These are phyloP conservation scores for Hydnum rufescens DNA, from an alignment of 768 basidiomycete genomes.

Conservation along the genomic window DNA sequence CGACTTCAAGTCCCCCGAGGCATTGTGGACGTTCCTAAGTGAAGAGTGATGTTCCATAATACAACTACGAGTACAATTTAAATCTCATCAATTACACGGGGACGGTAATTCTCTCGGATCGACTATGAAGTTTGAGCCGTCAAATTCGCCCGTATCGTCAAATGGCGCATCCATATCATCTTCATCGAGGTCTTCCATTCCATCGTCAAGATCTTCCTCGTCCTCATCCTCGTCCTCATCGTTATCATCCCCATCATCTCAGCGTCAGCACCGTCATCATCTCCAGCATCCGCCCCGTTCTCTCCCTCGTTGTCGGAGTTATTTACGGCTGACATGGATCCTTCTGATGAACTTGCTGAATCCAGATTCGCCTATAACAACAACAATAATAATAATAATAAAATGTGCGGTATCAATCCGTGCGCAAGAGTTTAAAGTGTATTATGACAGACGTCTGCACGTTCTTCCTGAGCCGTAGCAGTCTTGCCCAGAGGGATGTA, in stretches of 20 bases:
- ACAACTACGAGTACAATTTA: not conserved
- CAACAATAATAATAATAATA: not conserved
- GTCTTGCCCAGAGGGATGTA: slow-evolving; percentile 8
- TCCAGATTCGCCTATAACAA: slow-evolving; percentile 1
- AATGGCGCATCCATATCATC: slow-evolving; percentile 5
- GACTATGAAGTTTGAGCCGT: not conserved
- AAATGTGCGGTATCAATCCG: not conserved
- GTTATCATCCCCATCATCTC: slow-evolving; percentile 8
- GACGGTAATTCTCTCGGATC: not conserved
- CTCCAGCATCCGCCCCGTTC: slow-evolving; percentile 1
- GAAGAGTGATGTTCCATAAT: slow-evolving; percentile 12
- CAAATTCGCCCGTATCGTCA: not conserved
- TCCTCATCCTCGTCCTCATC: slow-evolving; percentile 8
- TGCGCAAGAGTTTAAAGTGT: too few relatives aligned
- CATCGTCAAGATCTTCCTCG: slow-evolving; percentile 8
- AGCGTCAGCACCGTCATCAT: slow-evolving; percentile 5
- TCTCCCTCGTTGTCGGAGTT: not conserved
- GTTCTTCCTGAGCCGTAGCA: slow-evolving; percentile 7
- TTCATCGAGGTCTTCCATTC: slow-evolving; percentile 6
- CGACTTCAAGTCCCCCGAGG: slow-evolving; percentile 62
- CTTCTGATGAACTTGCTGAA: slow-evolving; percentile 8
- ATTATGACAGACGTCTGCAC: slow-evolving; percentile 6
- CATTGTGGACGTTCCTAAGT: slow-evolving; percentile 72
- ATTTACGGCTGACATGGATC: not conserved
- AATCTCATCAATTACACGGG: not conserved